Base-by-base conservation (phyloP, 345 rosid species). In the Linum usitatissimum region DNA sequence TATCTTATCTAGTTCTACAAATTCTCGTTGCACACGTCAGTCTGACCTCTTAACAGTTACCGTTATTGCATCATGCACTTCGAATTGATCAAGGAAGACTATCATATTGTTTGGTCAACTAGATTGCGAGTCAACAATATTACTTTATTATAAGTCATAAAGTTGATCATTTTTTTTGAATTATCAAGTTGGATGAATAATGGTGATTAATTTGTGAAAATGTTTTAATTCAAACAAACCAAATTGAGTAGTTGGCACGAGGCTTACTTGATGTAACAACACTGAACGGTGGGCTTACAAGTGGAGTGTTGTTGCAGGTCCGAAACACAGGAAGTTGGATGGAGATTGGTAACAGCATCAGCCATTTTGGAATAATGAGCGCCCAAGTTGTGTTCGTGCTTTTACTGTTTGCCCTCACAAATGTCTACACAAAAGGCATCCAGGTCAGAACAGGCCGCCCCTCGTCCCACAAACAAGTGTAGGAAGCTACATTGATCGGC, bases 301-400 rank as follows among this genome's bases (percentile, higher is more conserved):
- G 38, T 45, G 4, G 10, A 10, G 4, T 38, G 19, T 40, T 62
- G 19, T 58, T 53, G 70, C 85, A 91, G 98, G 96, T 92, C 49
- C 76, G 74, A 60, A 88, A 86, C 67, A 86, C 87, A 9, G 96
- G 96, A 73, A 92, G 98, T 69, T 92, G 98, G 98, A 92, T 88
- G 98, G 98, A 92, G 57, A 92, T 92, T 0, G 96, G 98, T 38
- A 92, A 88, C 70, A 85, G 90, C 80, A 91, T 91, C 70, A 91
- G 98, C 78, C 96, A 91, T 69, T 88, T 88, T 61, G 96, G 98
- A 66, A 88, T 88, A 0, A 75, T 86, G 90, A 92, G 98, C 66
- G 98, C 98, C 12, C 98, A 88, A 76, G 98, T 91, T 19, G 96
- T 91, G 39, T 91, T 88, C 64, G 95, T 88, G 67, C 86, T 92